Base-by-base conservation (phyloP, 2,329 filamentous ascomycete genomes). In the Chaetomiaceae sp. region DNA sequence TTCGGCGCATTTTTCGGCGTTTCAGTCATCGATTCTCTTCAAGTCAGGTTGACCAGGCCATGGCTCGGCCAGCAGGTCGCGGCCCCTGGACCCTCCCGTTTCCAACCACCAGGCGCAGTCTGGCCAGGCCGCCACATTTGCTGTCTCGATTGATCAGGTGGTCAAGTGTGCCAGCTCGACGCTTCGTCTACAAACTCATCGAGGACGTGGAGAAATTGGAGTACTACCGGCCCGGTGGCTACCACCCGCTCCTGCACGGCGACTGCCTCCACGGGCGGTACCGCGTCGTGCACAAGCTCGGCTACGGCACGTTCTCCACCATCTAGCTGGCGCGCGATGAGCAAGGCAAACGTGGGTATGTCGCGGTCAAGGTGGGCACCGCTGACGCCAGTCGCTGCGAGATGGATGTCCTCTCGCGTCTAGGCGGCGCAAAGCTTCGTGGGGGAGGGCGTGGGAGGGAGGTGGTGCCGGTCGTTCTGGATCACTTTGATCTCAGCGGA, bases 211-310 rank as follows among this genome's bases (percentile, higher is more conserved):
- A 62, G 33, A 45, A 17, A 5, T 49, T 57, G 1, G 43, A 53
- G 11, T 12, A 56, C 37, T 70, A 71, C 48, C 39, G 48, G 8
- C 55, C 53, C 2, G 65, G 65, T 4, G 67, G 66, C 10, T 70
- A 66, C 49, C 65, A 70, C 42, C 67, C 68, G 4, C 56, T 68
- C 10, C 51, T 56, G 12, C 60, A 71, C 12, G 64, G 61, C n/a
- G 62, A 70, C 26, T 53, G 41, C 4, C 63, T 73, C 51, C 38
- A 54, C 11, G 39, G 45, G 3, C 57, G 58, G 24, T 63, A 62
- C 47, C 41, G 45, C 2, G 42, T 62, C 20, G 54, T 60, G 2
- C 56, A 62, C 34, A 64, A 63, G 43, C 59, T 64, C 22, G 61
- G 61, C 5, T 45, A 60, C 24, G 60, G 61, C 35, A 51, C 50